Evolutionary conservation across 2,329 filamentous ascomycete genomes (phyloP).

Genomic region (Epichloe glyceriae): DNA sequence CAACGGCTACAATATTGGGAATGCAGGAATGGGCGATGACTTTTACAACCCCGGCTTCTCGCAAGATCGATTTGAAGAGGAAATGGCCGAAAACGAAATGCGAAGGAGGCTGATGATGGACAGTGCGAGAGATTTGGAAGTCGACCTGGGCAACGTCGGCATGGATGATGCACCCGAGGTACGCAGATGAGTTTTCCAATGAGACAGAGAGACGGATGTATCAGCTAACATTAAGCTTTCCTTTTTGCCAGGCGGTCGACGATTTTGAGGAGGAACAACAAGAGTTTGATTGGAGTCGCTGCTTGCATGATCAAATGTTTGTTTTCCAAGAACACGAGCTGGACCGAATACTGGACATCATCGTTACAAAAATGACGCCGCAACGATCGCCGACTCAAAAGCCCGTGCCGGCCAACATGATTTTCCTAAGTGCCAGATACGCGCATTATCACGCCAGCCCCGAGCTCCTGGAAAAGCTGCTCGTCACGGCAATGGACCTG

Average conservation of each 20-base stretch:
- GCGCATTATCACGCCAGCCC: slow-evolving; percentile 89
- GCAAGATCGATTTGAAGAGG: slow-evolving; percentile 90
- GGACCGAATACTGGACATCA: slow-evolving; percentile 80
- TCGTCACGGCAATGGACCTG: slow-evolving; percentile 81
- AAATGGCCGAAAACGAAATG: slow-evolving; percentile 93
- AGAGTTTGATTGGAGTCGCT: slow-evolving; percentile 92
- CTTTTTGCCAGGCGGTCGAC: slow-evolving; percentile 42
- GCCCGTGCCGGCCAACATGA: slow-evolving; percentile 90
- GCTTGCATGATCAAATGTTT: slow-evolving; percentile 97
- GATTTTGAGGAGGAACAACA: slow-evolving; percentile 81
- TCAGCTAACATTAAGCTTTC: slow-evolving; percentile 14
- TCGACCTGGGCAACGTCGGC: slow-evolving; percentile 88
- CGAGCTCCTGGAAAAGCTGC: slow-evolving; percentile 68
- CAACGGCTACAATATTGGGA: slow-evolving; percentile 83
- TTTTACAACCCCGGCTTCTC: slow-evolving; percentile 90
- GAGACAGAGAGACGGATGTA: neutral
- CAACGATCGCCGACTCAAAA: slow-evolving; percentile 95
- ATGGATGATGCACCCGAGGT: slow-evolving; percentile 93
- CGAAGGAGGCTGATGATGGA: slow-evolving; percentile 99
- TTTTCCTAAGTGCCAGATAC: slow-evolving; percentile 90
- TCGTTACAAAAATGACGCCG: slow-evolving; percentile 96
- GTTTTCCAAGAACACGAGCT: slow-evolving; percentile 95
- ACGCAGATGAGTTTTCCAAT: slow-evolving; percentile 15
- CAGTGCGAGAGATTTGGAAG: slow-evolving; percentile 90
- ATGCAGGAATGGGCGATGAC: slow-evolving; percentile 67